Conservation (phyloP, 805 yeast species). For the Candida namnaoensis region DNA sequence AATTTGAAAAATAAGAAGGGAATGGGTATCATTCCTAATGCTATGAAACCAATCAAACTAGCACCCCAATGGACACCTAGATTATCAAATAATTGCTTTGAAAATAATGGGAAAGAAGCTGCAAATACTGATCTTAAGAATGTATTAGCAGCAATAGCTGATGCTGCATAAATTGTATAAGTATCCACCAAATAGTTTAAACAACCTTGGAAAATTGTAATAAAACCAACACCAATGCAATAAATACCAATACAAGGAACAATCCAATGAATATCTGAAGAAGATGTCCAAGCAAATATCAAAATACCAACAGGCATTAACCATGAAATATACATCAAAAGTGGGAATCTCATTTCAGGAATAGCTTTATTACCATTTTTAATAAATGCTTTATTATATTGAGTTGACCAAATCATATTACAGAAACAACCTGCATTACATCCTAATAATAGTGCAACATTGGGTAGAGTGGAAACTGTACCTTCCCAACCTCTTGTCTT, state of each 20-base stretch:
- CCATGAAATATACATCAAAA: slow-evolving; percentile 39
- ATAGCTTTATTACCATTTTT: slow-evolving; percentile 35
- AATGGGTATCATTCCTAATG: slow-evolving; percentile 49
- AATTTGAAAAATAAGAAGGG: slow-evolving; percentile 57
- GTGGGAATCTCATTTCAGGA: slow-evolving; percentile 52
- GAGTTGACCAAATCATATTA: slow-evolving; percentile 20
- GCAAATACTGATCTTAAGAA: slow-evolving; percentile 51
- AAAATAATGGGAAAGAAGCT: slow-evolving; percentile 54
- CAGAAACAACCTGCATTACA: slow-evolving; percentile 22
- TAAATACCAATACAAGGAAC: slow-evolving; percentile 65
- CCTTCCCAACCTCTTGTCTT: slow-evolving; percentile 22
- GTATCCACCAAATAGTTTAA: slow-evolving; percentile 68
- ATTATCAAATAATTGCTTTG: slow-evolving; percentile 39
- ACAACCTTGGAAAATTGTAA: slow-evolving; percentile 60
- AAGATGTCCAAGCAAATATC: slow-evolving; percentile 56
- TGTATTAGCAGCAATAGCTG: slow-evolving; percentile 64
- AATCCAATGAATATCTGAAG: slow-evolving; percentile 57
- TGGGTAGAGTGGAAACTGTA: slow-evolving; percentile 23
- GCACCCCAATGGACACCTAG: slow-evolving; percentile 77
- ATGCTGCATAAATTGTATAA: slow-evolving; percentile 65
- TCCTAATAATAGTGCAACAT: slow-evolving; percentile 29
- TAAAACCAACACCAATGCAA: slow-evolving; percentile 59
- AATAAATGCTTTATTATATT: slow-evolving; percentile 26
- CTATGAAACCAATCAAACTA: slow-evolving; percentile 55
- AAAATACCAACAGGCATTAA: slow-evolving; percentile 46